These are phyloP conservation scores for Lablab purpureus DNA, from an alignment of 306 rosid species.

Conservation along the genomic window DNA sequence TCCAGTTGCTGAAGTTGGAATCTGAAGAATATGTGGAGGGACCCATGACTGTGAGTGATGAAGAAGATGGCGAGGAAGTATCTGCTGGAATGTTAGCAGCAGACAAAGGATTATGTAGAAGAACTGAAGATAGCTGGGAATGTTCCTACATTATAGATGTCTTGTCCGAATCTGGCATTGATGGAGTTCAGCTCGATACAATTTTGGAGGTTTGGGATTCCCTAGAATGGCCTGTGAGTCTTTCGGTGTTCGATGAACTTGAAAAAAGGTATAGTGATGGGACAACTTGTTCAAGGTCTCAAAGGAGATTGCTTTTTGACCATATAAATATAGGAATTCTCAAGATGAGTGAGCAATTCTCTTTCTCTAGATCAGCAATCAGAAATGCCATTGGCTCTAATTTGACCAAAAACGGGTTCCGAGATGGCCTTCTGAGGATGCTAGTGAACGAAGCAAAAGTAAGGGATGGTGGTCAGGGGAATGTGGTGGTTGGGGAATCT, in stretches of 20 bases:
- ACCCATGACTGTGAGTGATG: conserved; percentile 71
- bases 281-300: conserved; percentile 63
- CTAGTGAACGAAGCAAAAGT: conserved; percentile 57
- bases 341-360: conserved; percentile 61
- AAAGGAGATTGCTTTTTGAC: conserved; percentile 84
- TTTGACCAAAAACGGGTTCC: conserved; percentile 51
- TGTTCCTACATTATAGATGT: conserved; percentile 63
- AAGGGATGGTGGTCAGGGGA: conserved; percentile 58
- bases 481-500: conserved; percentile 58
- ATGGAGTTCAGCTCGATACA: conserved; percentile 47
- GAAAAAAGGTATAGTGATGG: conserved; percentile 66
- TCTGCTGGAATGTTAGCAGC: conserved; percentile 44
- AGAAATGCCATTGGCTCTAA: conserved; percentile 40
- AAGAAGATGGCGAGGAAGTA: conserved; percentile 76
- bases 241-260: conserved; percentile 66
- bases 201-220: conserved; percentile 63
- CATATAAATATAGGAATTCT: conserved; percentile 68
- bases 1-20: conserved; percentile 86
- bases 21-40: conserved; percentile 75
- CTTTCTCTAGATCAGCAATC: conserved; percentile 1
- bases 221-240: conserved; percentile 72
- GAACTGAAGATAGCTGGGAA: conserved; percentile 73
- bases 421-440: conserved; percentile 56
- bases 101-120: conserved; percentile 41
- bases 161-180: conserved; percentile 64